These are phyloP conservation scores for Rhynchosporium secalis DNA, from an alignment of 2,329 filamentous ascomycete genomes.

Conservation along the genomic window DNA sequence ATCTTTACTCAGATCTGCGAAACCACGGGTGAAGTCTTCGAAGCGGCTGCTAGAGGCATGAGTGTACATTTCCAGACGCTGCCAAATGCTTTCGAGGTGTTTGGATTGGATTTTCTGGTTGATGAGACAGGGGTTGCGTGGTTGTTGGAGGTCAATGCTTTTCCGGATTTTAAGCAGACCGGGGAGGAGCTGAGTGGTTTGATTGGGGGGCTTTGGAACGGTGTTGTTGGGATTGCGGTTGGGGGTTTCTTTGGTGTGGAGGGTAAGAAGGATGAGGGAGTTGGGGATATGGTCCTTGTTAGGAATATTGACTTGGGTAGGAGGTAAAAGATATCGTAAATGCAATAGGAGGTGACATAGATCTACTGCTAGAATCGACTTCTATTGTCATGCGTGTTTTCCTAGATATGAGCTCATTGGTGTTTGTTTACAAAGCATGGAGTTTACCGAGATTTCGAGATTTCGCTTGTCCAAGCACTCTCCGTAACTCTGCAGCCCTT, in stretches of 20 bases:
- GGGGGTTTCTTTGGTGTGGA: constrained; percentile 63
- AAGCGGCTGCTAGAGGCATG: constrained; percentile 82
- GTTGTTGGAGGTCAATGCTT: constrained; percentile 91
- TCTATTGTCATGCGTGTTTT: not conserved
- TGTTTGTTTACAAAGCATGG: too few species aligned
- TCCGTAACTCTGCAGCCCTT: too few species aligned
- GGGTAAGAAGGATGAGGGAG: constrained; percentile 32
- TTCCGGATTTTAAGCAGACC: constrained; percentile 93
- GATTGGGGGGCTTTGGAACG: constrained; percentile 75
- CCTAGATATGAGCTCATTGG: too few species aligned
- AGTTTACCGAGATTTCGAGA: too few species aligned
- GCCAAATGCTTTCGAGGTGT: constrained; percentile 87
- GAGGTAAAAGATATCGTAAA: constrained; percentile 22
- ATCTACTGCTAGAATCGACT: not conserved
- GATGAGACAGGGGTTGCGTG: constrained; percentile 64
- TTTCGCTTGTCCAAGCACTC: too few species aligned
- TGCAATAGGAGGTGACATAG: not conserved
- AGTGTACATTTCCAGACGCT: constrained; percentile 88
- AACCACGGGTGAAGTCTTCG: constrained; percentile 76
- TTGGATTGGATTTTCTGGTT: constrained; percentile 87
- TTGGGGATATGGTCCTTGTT: constrained; percentile 50
- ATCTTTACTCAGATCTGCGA: constrained; percentile 73
- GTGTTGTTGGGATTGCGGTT: constrained; percentile 67
- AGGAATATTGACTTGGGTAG: constrained; percentile 54
- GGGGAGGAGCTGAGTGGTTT: constrained; percentile 71